Evolutionary conservation across 345 rosid species (phyloP), one percentile per base, ranked within the genome.

Genomic region (Rhodamnia argentea): DNA sequence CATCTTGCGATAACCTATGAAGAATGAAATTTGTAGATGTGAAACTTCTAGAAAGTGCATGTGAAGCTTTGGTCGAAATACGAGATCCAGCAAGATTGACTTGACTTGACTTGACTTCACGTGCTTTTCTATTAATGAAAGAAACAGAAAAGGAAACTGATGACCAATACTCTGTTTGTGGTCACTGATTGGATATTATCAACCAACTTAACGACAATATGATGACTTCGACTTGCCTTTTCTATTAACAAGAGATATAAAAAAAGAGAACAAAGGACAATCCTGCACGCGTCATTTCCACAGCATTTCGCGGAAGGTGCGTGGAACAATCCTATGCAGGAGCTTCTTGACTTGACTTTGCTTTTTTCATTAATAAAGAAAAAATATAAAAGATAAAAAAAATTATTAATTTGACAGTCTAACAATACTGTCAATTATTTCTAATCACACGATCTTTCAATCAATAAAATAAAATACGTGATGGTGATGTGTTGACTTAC

Each of bases 71-170:
- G 6, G 0, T 57, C 9, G 26, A 57, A 57, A 23, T 57, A 23
- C 24, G 13, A 57, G 27, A 57, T 57, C 11, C n/a, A n/a, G n/a
- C 60, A 57, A 5, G 24, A 0, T n/a, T n/a, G n/a, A n/a, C n/a
- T 23, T 57, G 60, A n/a, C n/a, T n/a, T n/a, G n/a, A 23, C n/a
- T 56, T 0, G 59, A 0, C 4, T 40, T 40, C 4, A 40, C 60
- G 23, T 57, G 60, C 60, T 57, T 57, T 57, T 57, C 60, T 57
- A 57, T 4, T 0, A 0, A 57, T 23, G 9, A 23, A 10, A 57
- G 23, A 57, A 57, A 57, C 23, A 57, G 13, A 3, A 4, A 56
- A 23, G 95, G 94, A 90, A 95, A 90, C 87, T 23, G 23, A 23
- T 5, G 26, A 57, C 2, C 2, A 10, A 10, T 23, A 23, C 60